Base-by-base conservation (phyloP, 2,329 filamentous ascomycete species). In the Teratosphaeria viscida region DNA sequence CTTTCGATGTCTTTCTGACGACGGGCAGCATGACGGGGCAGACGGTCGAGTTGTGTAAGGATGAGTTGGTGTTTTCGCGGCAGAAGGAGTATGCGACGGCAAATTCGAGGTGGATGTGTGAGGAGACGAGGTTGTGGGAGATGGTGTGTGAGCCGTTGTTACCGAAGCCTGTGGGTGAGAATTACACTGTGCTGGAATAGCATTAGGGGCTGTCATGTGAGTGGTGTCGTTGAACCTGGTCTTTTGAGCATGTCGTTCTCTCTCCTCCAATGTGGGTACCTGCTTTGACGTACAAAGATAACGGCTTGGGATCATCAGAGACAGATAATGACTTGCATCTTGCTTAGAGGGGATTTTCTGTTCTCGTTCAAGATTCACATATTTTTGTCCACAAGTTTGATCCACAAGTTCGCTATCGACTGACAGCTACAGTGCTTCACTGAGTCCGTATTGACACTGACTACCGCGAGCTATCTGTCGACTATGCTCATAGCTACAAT, bases 31-130 rank as follows among this genome's bases (percentile, higher is more conserved):
- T 75, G 66, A 74, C 71, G 0, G 77, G 75, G 0, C 69, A 77
- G 62, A 68, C 68, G 7, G 74, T 77, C 14, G 77, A 78, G 65
- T 65, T 77, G 55, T 69, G 67, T 3, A 66, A 73, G 59, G 75
- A 75, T n/a, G 68, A 74, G 5, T 67, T 78, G 11, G 73, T 73
- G 55, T 76, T 77, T 57, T 71, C 75, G 55, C 61, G 74, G 56
- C 70, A 69, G 59, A 64, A 70, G 29, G 73, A 73, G 14, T 77
- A 70, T 64, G 66, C 69, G 8, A 74, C 75, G 62, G 71, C 73
- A 57, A 77, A 75, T 62, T 73, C 75, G 63, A 68, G 66, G 56
- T 77, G 73, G 71, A 68, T 73, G 60, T 70, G 69, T 2, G 55
- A 62, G 29, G 62, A 73, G 62, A 68, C 70, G 58, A 55, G 65